Percentiles rank a stretch among this genome's conserved stretches.
Evolutionary conservation across 2,329 filamentous ascomycete species (phyloP).

Genomic region (Nigrospora osmanthi): DNA sequence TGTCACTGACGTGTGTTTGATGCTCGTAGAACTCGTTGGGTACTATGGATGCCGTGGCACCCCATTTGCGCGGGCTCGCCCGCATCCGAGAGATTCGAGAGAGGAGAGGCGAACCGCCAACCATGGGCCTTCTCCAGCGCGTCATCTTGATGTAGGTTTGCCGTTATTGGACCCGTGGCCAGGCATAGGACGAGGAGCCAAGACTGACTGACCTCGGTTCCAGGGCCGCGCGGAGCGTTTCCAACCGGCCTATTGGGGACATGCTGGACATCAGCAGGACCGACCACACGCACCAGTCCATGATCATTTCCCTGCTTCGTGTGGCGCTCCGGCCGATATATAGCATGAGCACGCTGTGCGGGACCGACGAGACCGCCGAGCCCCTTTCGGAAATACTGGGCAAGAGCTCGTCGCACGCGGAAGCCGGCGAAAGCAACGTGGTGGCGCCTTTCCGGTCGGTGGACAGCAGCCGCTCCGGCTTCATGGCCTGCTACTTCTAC

Average conservation of each 20-base stretch:
- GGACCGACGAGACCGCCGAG: conserved; percentile 12
- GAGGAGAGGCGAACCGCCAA: conserved; percentile 16
- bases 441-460: conserved; percentile 14
- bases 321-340: conserved; percentile 33
- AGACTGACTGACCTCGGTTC: conserved; percentile 3
- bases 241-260: conserved; percentile 27
- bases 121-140: conserved; percentile 28
- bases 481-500: conserved; percentile 39
- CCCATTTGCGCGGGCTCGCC: conserved; percentile 31
- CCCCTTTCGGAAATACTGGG: conserved; percentile 18
- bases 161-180: not conserved
- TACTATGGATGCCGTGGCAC: conserved; percentile 32
- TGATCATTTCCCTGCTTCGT: conserved; percentile 35
- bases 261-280: conserved; percentile 27
- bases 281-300: conserved; percentile 34
- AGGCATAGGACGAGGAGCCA: not conserved
- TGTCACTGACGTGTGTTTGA: conserved; percentile 3
- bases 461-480: conserved; percentile 32
- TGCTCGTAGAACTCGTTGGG: conserved; percentile 32
- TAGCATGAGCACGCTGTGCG: conserved; percentile 17
- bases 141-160: conserved; percentile 32
- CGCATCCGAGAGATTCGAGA: conserved; percentile 22
- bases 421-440: conserved; percentile 9
- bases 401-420: conserved; percentile 13
- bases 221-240: conserved; percentile 32